phyloP scores from a whole-genome alignment of 164 flowering plant species.

The Chimonanthus salicifolius region DNA sequence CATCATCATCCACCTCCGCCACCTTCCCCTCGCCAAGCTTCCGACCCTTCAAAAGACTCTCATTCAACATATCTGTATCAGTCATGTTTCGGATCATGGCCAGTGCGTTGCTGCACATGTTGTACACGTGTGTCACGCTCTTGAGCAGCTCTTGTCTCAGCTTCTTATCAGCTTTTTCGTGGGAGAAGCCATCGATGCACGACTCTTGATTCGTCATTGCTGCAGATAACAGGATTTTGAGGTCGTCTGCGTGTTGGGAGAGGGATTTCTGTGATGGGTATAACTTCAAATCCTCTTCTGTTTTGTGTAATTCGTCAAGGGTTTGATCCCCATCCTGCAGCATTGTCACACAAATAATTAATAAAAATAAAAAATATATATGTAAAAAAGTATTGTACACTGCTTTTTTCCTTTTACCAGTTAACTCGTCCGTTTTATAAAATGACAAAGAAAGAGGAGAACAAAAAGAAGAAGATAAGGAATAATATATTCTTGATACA shows the following conservation, averaged over 20 bases:
- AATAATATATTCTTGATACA: too few relatives aligned
- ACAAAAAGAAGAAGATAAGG: too few relatives aligned
- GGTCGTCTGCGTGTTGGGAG: constrained; percentile 45
- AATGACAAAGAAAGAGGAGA: too few relatives aligned
- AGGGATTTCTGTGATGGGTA: constrained; percentile 54
- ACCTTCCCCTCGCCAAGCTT: constrained; percentile 17
- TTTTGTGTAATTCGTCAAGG: constrained; percentile 53
- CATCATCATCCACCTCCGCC: constrained; percentile 3
- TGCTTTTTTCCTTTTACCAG: too few relatives aligned
- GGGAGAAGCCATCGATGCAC: constrained; percentile 78
- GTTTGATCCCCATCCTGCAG: constrained; percentile 50
- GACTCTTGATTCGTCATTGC: constrained; percentile 82
- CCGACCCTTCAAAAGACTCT: constrained; percentile 10
- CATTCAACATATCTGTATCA: constrained; percentile 39
- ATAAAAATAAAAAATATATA: too few relatives aligned
- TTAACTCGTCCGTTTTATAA: too few relatives aligned
- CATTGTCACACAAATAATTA: too few relatives aligned
- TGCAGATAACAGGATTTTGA: constrained; percentile 55
- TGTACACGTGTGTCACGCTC: constrained; percentile 38
- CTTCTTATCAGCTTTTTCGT: constrained; percentile 45
- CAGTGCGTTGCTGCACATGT: constrained; percentile 67
- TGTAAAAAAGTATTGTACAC: too few relatives aligned
- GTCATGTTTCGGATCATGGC: constrained; percentile 90
- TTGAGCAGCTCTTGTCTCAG: constrained; percentile 29
- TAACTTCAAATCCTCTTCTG: constrained; percentile 35